Evolutionary conservation across 805 yeast genomes (phyloP), one percentile per base, ranked within the genome.

Genomic region (Kurtzmaniella cleridarum): DNA sequence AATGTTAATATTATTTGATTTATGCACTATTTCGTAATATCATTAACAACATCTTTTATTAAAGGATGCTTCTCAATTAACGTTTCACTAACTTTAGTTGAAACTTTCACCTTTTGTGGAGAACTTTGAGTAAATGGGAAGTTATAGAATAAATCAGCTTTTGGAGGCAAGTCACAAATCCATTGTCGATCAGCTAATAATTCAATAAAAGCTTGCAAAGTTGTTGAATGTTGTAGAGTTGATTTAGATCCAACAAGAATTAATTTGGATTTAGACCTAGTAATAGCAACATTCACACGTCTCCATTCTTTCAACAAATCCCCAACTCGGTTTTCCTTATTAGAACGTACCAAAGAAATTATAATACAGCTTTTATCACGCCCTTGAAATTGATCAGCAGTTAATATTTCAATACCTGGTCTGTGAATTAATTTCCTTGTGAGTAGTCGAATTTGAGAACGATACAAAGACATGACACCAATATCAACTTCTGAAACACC

Each of bases 331-430:
- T 70, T 66, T 15, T 74, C 74, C 1, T 67, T 69, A 55, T 90
- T 89, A 3, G 95, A 82, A 35, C 96, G 68, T 3, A 93, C 98
- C 49, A 93, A 65, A 0, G 98, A 91, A 2, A 93, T 85, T 5
- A 93, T 79, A 12, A 93, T 78, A 53, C 96, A 85, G 26, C 87
- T 91, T 52, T 91, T 93, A 59, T 93, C 99, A 40, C 97, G 73
- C 0, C 98, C 99, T 62, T 93, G 98, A 52, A 84, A 91, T 53
- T 84, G 87, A 59, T 93, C 99, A 0, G 97, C 98, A 0, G 99
- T 93, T 41, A 91, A 66, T 26, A 86, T 72, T 48, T 93, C 98
- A 24, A 93, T 60, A 1, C 67, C 74, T 7, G 64, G 55, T 45
- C 55, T 30, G 42, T 50, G 43, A 56, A 56, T 31, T 30, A 66